phyloP scores from a whole-genome alignment of 805 yeast genomes.

The Candida michaelii region DNA sequence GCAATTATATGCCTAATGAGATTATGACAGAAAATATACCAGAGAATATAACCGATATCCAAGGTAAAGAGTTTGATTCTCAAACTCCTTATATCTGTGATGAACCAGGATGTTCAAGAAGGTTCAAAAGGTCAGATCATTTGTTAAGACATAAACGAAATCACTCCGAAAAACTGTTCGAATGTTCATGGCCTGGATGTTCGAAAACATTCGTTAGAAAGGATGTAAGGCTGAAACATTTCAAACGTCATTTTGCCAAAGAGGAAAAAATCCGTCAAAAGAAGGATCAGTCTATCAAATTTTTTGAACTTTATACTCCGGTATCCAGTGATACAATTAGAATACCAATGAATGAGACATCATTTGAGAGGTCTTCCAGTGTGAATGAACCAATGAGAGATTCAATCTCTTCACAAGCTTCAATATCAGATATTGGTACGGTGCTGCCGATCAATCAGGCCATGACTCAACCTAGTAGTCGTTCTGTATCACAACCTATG shows the following conservation, averaged over 20 bases:
- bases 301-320: slow-evolving; percentile 8
- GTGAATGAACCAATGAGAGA: not conserved
- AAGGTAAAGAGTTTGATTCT: not conserved
- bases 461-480: not conserved
- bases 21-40: not conserved
- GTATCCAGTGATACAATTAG: slow-evolving; percentile 2
- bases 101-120: slow-evolving; percentile 48
- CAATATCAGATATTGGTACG: not conserved
- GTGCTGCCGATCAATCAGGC: not conserved
- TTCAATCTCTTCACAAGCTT: not conserved
- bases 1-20: not conserved
- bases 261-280: slow-evolving; percentile 4
- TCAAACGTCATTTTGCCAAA: slow-evolving; percentile 10
- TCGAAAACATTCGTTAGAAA: slow-evolving; percentile 18
- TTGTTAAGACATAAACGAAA: slow-evolving; percentile 58
- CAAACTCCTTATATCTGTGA: slow-evolving; percentile 30
- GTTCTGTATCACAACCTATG: not conserved
- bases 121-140: slow-evolving; percentile 59
- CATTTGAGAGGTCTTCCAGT: slow-evolving; percentile 1
- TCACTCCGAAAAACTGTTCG: slow-evolving; percentile 29
- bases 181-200: slow-evolving; percentile 21
- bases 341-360: slow-evolving; percentile 5
- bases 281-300: slow-evolving; percentile 4
- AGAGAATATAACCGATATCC: not conserved
- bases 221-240: slow-evolving; percentile 22